Percentiles rank a stretch among this genome's conserved stretches.
These are phyloP conservation scores for Hortiboletus flavorubellus DNA, from an alignment of 768 basidiomycete genomes.

Conservation along the genomic window DNA sequence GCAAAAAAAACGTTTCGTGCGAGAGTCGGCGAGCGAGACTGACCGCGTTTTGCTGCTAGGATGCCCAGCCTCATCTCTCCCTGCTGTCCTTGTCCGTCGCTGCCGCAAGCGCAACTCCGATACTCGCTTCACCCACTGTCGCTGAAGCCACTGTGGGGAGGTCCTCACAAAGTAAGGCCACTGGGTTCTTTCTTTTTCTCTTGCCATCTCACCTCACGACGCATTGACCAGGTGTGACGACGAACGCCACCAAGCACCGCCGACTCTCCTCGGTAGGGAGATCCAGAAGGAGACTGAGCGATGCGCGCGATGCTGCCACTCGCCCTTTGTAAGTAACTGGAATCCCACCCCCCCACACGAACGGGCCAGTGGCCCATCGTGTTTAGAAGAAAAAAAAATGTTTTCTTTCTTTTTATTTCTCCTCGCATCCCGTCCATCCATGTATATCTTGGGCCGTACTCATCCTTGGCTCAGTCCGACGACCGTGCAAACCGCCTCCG, in stretches of 20 bases:
- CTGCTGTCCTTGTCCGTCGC: conserved; percentile 69
- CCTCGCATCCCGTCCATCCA: background rate
- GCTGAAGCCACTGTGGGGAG: conserved; percentile 16
- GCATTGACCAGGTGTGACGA: conserved; percentile 14
- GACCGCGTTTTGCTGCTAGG: background rate
- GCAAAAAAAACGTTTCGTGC: background rate
- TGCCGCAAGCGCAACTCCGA: conserved; percentile 49
- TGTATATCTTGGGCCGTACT: background rate
- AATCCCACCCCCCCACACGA: background rate
- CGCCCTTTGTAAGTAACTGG: conserved; percentile 62
- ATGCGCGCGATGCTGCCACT: conserved; percentile 73
- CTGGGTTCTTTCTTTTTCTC: background rate
- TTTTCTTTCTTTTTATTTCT: too few relatives aligned
- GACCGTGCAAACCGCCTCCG: conserved; percentile 35
- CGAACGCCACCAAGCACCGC: conserved; percentile 54
- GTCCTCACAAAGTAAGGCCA: conserved; percentile 16
- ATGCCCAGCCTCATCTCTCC: conserved; percentile 33
- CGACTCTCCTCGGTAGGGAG: conserved; percentile 70
- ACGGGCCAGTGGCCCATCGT: background rate
- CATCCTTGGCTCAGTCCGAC: conserved; percentile 28
- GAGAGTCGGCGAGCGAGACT: background rate
- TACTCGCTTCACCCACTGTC: conserved; percentile 35
- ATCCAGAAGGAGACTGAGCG: conserved; percentile 67
- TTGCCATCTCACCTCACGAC: background rate
- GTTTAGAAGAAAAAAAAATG: background rate